Conservation (phyloP, 2,329 filamentous ascomycete genomes). For the Cladophialophora exuberans region DNA sequence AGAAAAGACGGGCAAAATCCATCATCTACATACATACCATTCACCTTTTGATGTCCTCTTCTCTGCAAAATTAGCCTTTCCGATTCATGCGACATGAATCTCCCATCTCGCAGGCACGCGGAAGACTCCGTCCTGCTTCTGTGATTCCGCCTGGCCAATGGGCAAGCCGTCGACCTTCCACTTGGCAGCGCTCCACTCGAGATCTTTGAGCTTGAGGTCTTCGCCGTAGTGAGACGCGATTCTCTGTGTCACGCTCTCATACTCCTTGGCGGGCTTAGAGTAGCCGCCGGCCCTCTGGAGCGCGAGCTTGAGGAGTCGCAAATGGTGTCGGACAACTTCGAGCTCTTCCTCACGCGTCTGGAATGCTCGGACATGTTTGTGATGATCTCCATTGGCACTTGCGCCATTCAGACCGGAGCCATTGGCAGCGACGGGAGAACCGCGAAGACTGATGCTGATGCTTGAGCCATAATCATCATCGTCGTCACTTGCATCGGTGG, state of each 20-base stretch:
- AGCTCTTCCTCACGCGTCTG: constrained; percentile 34
- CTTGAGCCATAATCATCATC: constrained; percentile 20
- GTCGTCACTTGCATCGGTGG: constrained; percentile 3
- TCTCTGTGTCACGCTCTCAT: constrained; percentile 38
- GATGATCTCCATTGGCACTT: constrained; percentile 17
- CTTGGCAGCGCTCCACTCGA: constrained; percentile 50
- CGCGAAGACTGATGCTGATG: background rate
- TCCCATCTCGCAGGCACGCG: constrained; percentile 8
- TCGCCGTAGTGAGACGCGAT: constrained; percentile 9
- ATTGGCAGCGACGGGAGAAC: constrained; percentile 3
- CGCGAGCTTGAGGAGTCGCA: constrained; percentile 45
- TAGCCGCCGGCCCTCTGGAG: constrained; percentile 45
- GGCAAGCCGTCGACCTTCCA: constrained; percentile 53
- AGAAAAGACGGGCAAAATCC: too few relatives aligned
- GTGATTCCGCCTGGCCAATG: constrained; percentile 49
- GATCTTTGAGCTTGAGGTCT: constrained; percentile 42
- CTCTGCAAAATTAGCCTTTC: too few relatives aligned
- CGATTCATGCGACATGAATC: constrained; percentile 1
- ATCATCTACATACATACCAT: too few relatives aligned
- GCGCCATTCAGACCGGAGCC: background rate
- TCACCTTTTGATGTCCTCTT: constrained; percentile 48
- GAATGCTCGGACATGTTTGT: constrained; percentile 29
- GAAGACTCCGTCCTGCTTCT: constrained; percentile 10
- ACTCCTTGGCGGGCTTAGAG: constrained; percentile 54
- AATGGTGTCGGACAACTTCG: constrained; percentile 41